phyloP scores from a whole-genome alignment of 176 grass and related monocot genomes.

The Saccharum officinarum region DNA sequence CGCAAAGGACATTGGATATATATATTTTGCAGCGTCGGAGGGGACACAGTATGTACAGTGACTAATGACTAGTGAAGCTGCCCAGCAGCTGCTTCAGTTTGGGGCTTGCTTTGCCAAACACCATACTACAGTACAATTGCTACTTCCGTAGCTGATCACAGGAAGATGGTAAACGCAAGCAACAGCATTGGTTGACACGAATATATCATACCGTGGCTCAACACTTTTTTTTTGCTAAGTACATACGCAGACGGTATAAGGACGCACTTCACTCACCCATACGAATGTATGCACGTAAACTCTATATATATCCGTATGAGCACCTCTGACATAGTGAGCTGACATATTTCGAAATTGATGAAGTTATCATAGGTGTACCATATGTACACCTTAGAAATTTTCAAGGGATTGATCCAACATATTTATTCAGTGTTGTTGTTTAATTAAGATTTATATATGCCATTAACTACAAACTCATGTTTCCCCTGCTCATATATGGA shows the following conservation, averaged over 20 bases:
- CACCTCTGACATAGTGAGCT: too few relatives aligned
- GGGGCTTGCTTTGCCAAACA: not conserved
- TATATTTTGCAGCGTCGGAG: constrained; percentile 34
- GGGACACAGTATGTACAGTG: constrained; percentile 11
- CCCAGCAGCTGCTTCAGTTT: constrained; percentile 6
- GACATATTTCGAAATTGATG: too few relatives aligned
- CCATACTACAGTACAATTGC: not conserved
- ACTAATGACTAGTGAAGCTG: constrained; percentile 48
- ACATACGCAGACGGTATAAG: too few relatives aligned
- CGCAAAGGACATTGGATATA: not conserved
- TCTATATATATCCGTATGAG: too few relatives aligned
- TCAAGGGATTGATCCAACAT: too few relatives aligned
- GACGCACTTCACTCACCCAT: too few relatives aligned
- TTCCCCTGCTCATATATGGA: not conserved
- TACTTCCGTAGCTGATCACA: not conserved
- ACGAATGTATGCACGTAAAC: too few relatives aligned
- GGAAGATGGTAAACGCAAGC: not conserved
- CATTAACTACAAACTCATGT: not conserved
- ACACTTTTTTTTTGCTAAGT: too few relatives aligned
- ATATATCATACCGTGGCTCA: not conserved
- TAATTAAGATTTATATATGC: not conserved
- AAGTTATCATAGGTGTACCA: too few relatives aligned
- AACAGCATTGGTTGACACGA: not conserved
- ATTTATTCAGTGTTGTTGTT: too few relatives aligned
- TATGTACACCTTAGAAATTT: too few relatives aligned